Evolutionary conservation across 768 basidiomycete genomes (phyloP).

Genomic region (Tephrocybe sp.): DNA sequence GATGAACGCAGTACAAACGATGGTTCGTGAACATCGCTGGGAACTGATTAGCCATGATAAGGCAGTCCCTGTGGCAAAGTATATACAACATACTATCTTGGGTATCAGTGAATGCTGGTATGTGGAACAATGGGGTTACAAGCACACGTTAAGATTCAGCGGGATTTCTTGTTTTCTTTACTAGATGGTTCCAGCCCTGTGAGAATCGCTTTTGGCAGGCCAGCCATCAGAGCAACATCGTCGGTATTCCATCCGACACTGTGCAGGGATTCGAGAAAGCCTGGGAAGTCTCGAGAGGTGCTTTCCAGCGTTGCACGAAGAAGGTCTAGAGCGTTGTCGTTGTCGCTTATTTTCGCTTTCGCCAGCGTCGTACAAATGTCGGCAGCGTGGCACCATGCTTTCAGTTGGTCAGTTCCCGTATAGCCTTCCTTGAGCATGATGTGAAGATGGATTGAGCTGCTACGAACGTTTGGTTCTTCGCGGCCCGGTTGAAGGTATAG

Average conservation of each 20-base stretch:
- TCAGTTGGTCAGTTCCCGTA: constrained; percentile 43
- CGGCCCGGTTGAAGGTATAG: constrained; percentile 14
- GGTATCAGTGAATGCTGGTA: not conserved
- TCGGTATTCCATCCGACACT: constrained; percentile 37
- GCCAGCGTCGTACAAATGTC: constrained; percentile 28
- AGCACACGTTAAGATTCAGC: constrained; percentile 8
- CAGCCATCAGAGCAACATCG: constrained; percentile 29
- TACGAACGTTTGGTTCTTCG: constrained; percentile 11
- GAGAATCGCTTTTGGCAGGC: constrained; percentile 28
- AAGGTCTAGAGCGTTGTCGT: constrained; percentile 14
- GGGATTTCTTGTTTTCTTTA: constrained; percentile 20
- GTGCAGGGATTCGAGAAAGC: constrained; percentile 24
- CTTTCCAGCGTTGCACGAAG: constrained; percentile 19
- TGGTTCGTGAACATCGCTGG: not conserved
- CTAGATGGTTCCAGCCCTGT: constrained; percentile 12
- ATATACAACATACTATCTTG: constrained; percentile 4
- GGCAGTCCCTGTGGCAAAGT: not conserved
- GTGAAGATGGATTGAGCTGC: constrained; percentile 29
- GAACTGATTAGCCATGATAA: constrained; percentile 5
- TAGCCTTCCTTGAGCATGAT: constrained; percentile 53
- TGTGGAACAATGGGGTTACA: not conserved
- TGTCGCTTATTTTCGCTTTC: not conserved
- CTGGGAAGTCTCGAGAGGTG: constrained; percentile 17
- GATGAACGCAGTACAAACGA: not conserved
- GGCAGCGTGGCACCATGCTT: constrained; percentile 50